Evolutionary conservation across 768 basidiomycete genomes (phyloP), one percentile per base, ranked within the genome.

Genomic region (Psilocybe subaeruginosa): DNA sequence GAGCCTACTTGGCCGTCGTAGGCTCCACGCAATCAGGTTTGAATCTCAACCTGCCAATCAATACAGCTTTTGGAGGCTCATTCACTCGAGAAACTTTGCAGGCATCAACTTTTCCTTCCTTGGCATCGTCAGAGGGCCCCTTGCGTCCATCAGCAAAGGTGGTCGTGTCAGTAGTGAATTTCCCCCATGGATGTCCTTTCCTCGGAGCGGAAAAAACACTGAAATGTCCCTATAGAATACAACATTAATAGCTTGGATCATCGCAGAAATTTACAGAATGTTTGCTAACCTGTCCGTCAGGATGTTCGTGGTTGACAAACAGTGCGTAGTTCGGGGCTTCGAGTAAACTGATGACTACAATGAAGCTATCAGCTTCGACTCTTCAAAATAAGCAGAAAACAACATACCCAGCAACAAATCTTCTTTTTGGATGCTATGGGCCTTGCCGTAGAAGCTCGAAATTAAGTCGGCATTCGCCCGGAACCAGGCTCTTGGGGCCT

Each of bases 401-500:
- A 27, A 69, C 75, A 37, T 62, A 80, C 82, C 84, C 1, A 90
- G 66, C 37, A 82, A 80, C 51, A 90, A 69, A 66, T 89, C 87
- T 67, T 90, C 86, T 66, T 78, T 84, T 64, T 77, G 78, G 45
- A 89, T 82, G 7, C 72, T 75, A 63, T 84, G 83, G 49, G 71
- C 63, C 27, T 66, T 31, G 4, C 80, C 84, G 70, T 82, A 92
- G 14, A 82, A 70, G 41, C 82, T 70, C 73, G 92, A 63, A 62
- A 95, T 86, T 17, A 76, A 70, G 59, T 90, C 82, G 19, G 85
- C 83, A 64, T 93, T 88, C 5, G 82, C 81, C 59, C 82, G 84
- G 72, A 95, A 89, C 90, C 92, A 95, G 59, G 76, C 81, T 67
- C 85, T 88, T 0, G 91, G 85, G 5, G 85, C 82, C 3, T 85